These are phyloP conservation scores for Chaetomium strumarium DNA, from an alignment of 2,329 filamentous ascomycete species.

Conservation along the genomic window DNA sequence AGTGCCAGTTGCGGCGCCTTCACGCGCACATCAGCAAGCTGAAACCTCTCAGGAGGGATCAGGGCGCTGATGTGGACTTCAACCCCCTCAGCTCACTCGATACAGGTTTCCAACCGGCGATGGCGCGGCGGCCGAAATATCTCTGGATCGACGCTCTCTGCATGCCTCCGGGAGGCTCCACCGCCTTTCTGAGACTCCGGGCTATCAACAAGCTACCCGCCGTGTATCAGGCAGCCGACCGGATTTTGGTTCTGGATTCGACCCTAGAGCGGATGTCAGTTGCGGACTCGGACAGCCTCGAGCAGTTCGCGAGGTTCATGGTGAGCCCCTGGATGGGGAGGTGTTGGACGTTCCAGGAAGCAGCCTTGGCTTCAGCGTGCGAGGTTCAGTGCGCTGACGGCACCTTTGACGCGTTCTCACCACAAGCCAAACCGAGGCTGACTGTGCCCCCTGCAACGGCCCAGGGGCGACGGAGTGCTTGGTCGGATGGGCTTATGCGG, in stretches of 20 bases:
- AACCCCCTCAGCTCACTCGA: slow-evolving; percentile 18
- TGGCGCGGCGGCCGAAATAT: slow-evolving; percentile 12
- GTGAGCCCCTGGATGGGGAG: slow-evolving; percentile 21
- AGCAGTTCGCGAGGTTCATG: slow-evolving; percentile 18
- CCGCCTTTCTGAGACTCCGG: slow-evolving; percentile 12
- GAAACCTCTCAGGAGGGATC: slow-evolving; percentile 3
- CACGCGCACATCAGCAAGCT: slow-evolving; percentile 15
- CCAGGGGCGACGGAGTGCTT: not conserved
- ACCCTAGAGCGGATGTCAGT: slow-evolving; percentile 15
- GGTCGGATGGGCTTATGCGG: slow-evolving; percentile 9
- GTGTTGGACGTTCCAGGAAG: slow-evolving; percentile 20
- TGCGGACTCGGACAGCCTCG: slow-evolving; percentile 16
- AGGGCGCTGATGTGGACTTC: slow-evolving; percentile 8
- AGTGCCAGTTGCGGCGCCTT: slow-evolving; percentile 20
- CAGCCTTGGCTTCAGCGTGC: slow-evolving; percentile 13
- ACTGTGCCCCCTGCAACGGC: not conserved
- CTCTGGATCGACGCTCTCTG: slow-evolving; percentile 23
- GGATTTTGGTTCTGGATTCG: slow-evolving; percentile 19
- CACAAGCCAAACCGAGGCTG: slow-evolving; percentile 4
- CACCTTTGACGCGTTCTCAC: slow-evolving; percentile 18
- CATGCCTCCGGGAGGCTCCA: slow-evolving; percentile 15
- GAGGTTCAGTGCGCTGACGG: slow-evolving; percentile 23
- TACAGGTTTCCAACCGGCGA: slow-evolving; percentile 16
- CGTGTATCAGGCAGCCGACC: slow-evolving; percentile 20
- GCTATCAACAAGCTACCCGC: slow-evolving; percentile 22